Percentiles rank a stretch among this genome's conserved stretches.
Conservation (phyloP, 1,284 basidiomycete species). For the Cutaneotrichosporon sp. region DNA sequence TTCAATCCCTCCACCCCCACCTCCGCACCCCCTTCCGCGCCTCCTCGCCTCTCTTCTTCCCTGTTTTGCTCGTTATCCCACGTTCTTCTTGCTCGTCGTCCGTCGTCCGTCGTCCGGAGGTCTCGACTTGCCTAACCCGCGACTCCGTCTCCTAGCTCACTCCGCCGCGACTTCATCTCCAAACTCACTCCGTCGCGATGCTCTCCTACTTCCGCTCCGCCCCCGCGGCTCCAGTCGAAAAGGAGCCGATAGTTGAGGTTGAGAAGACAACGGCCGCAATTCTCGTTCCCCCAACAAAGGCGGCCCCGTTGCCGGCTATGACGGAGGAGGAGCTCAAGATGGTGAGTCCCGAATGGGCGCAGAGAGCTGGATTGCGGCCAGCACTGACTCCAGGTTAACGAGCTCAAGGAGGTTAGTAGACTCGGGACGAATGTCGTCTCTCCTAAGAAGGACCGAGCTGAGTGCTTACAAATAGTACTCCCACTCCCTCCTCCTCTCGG, state of each 20-base stretch:
- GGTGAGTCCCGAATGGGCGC: neutral
- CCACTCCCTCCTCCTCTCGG: slow-evolving; percentile 57
- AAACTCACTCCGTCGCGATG: neutral
- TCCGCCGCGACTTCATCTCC: neutral
- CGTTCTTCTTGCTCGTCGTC: too few relatives aligned
- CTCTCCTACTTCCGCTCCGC: neutral
- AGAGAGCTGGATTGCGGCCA: too few relatives aligned
- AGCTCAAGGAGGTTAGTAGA: slow-evolving; percentile 57
- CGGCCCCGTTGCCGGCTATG: neutral
- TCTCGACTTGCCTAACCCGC: too few relatives aligned
- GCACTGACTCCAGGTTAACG: slow-evolving; percentile 52
- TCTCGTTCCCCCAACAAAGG: neutral
- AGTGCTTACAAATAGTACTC: slow-evolving; percentile 71
- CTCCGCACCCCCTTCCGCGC: too few relatives aligned
- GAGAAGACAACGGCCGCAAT: neutral
- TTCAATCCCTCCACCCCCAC: too few relatives aligned
- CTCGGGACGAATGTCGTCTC: too few relatives aligned
- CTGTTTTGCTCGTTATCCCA: too few relatives aligned
- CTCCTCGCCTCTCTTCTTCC: too few relatives aligned
- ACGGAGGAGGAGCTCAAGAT: neutral
- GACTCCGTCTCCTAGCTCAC: neutral
- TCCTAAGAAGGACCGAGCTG: too few relatives aligned
- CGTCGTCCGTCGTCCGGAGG: too few relatives aligned
- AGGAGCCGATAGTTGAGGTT: neutral
- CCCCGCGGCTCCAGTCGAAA: neutral